A percentile compares a stretch with the other conserved stretches of the same genome.
phyloP scores from a whole-genome alignment of 1,284 basidiomycete genomes.

The Rhodotorula sp. region DNA sequence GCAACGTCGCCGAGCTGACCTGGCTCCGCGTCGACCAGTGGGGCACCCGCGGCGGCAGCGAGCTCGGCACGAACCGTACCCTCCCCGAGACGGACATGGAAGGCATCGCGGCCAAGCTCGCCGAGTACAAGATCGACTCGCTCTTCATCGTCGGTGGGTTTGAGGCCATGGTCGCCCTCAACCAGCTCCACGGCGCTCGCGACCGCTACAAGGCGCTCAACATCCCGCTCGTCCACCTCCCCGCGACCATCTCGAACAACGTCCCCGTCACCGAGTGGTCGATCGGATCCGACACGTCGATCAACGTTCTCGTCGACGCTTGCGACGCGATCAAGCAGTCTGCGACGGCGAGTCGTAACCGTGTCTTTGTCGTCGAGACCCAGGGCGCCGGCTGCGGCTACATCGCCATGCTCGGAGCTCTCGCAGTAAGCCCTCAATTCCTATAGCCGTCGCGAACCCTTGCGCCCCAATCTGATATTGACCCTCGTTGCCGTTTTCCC shows the following conservation, averaged over 20 bases:
- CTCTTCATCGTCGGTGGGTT: slow-evolving; percentile 93
- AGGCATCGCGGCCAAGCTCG: slow-evolving; percentile 81
- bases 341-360: slow-evolving; percentile 87
- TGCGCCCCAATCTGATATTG: background rate
- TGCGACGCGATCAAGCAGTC: slow-evolving; percentile 99
- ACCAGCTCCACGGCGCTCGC: slow-evolving; percentile 74
- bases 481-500: background rate
- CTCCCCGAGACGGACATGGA: slow-evolving; percentile 84
- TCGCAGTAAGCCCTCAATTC: slow-evolving; percentile 67
- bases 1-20: slow-evolving; percentile 71
- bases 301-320: slow-evolving; percentile 95
- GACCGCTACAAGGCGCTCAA: slow-evolving; percentile 84
- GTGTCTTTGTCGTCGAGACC: slow-evolving; percentile 97
- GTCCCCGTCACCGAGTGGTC: slow-evolving; percentile 96
- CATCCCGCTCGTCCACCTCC: slow-evolving; percentile 88
- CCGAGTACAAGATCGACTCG: slow-evolving; percentile 76
- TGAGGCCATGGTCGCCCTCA: slow-evolving; percentile 81
- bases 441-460: background rate
- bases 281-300: slow-evolving; percentile 87
- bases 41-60: slow-evolving; percentile 95
- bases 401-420: slow-evolving; percentile 88
- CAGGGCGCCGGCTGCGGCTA: slow-evolving; percentile 95
- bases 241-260: slow-evolving; percentile 82
- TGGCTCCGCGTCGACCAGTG: slow-evolving; percentile 98
- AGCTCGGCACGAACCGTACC: slow-evolving; percentile 91